Conservation (phyloP, 1,139 yeast genomes). For the Pichia sp. region DNA sequence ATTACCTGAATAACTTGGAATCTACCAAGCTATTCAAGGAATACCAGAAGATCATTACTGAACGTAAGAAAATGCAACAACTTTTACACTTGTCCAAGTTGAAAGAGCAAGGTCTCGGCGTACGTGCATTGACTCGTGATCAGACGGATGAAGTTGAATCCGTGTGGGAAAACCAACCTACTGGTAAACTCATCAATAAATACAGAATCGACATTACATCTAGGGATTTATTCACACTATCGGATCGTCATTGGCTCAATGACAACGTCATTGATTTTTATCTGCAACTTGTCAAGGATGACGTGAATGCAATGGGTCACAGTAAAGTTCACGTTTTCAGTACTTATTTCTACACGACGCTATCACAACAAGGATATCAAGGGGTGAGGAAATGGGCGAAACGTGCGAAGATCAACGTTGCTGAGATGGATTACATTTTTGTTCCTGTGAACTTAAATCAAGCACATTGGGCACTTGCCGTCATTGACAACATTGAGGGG, state of each 20-base stretch:
- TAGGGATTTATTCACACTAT: conserved; percentile 64
- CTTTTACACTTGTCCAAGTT: conserved; percentile 30
- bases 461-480: conserved; percentile 91
- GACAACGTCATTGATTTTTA: conserved; percentile 87
- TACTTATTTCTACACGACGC: conserved; percentile 76
- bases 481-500: conserved; percentile 54
- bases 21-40: conserved; percentile 29
- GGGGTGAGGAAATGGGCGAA: conserved; percentile 91
- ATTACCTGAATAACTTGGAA: conserved; percentile 25
- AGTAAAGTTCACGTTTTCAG: conserved; percentile 63
- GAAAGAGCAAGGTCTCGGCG: conserved; percentile 22
- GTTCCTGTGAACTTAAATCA: conserved; percentile 79
- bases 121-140: conserved; percentile 25
- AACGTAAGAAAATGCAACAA: conserved; percentile 33
- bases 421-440: conserved; percentile 55
- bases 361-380: conserved; percentile 63
- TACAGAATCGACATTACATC: conserved; percentile 55
- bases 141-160: conserved; percentile 32
- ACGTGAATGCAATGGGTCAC: conserved; percentile 59
- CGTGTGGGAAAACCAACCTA: conserved; percentile 29
- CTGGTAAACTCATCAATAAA: conserved; percentile 31
- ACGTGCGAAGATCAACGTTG: conserved; percentile 65
- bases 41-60: conserved; percentile 36
- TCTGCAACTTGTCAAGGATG: conserved; percentile 70
- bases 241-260: conserved; percentile 76